A percentile compares a stretch with the other conserved stretches of the same genome.
phyloP scores from a whole-genome alignment of 164 flowering plant species.

The Tetracentron sinense region DNA sequence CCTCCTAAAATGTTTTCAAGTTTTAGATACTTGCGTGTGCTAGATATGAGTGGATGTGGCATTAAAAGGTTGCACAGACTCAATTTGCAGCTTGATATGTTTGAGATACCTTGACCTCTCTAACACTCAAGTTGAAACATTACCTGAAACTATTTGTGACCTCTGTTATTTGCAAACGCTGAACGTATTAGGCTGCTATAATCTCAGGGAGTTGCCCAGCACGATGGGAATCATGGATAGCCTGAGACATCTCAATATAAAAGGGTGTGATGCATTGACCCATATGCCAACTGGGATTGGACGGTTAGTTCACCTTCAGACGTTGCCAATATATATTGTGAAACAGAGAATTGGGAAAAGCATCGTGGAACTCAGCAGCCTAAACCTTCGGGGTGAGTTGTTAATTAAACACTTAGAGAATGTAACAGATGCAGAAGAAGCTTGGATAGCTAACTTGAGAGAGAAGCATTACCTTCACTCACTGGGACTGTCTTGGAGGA shows the following conservation, averaged over 20 bases:
- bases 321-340: conserved; percentile 7
- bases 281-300: conserved; percentile 6
- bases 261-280: not conserved
- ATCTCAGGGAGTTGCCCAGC: not conserved
- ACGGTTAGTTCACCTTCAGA: conserved; percentile 10
- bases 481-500: conserved; percentile 5
- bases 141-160: not conserved
- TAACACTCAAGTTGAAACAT: not conserved
- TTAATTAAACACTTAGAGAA: conserved; percentile 5
- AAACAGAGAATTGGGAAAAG: not conserved
- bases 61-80: not conserved
- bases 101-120: too few species aligned
- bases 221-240: not conserved
- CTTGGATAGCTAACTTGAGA: not conserved
- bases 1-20: not conserved
- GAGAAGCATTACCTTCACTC: not conserved
- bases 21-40: conserved; percentile 1
- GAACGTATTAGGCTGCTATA: conserved; percentile 11
- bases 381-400: conserved; percentile 12
- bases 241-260: conserved; percentile 10
- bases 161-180: conserved; percentile 8
- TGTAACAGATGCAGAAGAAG: not conserved
- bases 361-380: not conserved
- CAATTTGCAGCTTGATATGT: not conserved
- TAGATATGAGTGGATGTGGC: too few species aligned